A percentile compares a stretch with the other conserved stretches of the same genome.
phyloP scores from a whole-genome alignment of 2,329 filamentous ascomycete genomes.

The Fonsecaea erecta region DNA sequence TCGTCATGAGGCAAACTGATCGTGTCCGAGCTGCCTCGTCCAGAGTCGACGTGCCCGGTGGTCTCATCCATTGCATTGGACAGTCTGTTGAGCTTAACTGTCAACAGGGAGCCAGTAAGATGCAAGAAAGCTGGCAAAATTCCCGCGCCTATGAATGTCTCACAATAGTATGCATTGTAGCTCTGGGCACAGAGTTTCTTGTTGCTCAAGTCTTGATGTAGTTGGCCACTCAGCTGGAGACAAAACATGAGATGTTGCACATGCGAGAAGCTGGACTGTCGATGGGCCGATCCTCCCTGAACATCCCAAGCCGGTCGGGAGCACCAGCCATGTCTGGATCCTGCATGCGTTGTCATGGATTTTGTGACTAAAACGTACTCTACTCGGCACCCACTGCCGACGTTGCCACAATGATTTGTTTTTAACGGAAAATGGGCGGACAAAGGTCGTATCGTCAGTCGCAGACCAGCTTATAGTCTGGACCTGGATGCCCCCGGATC shows the following conservation, averaged over 20 bases:
- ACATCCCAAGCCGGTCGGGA: constrained; percentile 18
- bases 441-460: not conserved
- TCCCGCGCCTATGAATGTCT: constrained; percentile 21
- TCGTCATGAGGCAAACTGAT: constrained; percentile 1
- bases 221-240: constrained; percentile 7
- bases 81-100: constrained; percentile 10
- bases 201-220: not conserved
- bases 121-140: not conserved
- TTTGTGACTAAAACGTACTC: not conserved
- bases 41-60: not conserved
- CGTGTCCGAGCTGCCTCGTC: not conserved
- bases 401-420: not conserved
- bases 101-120: constrained; percentile 17
- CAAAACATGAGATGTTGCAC: constrained; percentile 22
- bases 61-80: constrained; percentile 21
- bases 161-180: constrained; percentile 7
- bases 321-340: not conserved
- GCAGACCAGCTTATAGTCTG: not conserved
- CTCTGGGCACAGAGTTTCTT: not conserved
- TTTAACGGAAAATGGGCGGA: not conserved
- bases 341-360: constrained; percentile 21
- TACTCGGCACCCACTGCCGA: not conserved
- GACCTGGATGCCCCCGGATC: not conserved
- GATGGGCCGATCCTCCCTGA: constrained; percentile 19
- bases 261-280: constrained; percentile 4